These are phyloP conservation scores for Vaccinium darrowii DNA, from an alignment of 148 eudicot species.

Conservation along the genomic window DNA sequence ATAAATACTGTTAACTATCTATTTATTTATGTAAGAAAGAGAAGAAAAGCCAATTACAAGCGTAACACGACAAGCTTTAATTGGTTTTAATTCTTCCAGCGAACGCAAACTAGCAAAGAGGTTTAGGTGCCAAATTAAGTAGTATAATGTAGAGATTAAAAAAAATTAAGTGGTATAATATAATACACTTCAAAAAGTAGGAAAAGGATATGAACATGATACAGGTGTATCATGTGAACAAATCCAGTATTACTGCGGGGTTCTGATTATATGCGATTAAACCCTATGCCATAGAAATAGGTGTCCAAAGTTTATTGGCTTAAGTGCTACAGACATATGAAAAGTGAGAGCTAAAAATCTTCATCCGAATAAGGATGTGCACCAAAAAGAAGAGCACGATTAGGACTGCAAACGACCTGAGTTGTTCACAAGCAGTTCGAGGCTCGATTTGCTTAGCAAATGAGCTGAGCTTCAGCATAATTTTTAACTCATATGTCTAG, in stretches of 20 bases:
- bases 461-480: too few species aligned
- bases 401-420: too few species aligned
- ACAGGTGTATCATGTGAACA: not conserved
- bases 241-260: not conserved
- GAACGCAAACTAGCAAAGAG: constrained; percentile 4
- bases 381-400: too few species aligned
- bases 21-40: too few species aligned
- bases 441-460: too few species aligned
- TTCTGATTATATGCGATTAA: not conserved
- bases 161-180: not conserved
- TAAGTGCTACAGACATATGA: too few species aligned
- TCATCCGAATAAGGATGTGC: not conserved
- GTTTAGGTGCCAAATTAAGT: not conserved
- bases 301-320: not conserved
- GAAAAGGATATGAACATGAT: not conserved
- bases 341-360: not conserved
- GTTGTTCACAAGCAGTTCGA: too few species aligned
- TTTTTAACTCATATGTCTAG: too few species aligned
- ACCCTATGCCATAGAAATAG: not conserved
- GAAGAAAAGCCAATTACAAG: too few species aligned
- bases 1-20: too few species aligned
- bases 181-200: not conserved
- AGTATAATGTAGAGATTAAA: not conserved
- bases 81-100: not conserved
- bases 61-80: not conserved